Base-by-base conservation (phyloP, 164 flowering plant species). In the Pachysandra terminalis region DNA sequence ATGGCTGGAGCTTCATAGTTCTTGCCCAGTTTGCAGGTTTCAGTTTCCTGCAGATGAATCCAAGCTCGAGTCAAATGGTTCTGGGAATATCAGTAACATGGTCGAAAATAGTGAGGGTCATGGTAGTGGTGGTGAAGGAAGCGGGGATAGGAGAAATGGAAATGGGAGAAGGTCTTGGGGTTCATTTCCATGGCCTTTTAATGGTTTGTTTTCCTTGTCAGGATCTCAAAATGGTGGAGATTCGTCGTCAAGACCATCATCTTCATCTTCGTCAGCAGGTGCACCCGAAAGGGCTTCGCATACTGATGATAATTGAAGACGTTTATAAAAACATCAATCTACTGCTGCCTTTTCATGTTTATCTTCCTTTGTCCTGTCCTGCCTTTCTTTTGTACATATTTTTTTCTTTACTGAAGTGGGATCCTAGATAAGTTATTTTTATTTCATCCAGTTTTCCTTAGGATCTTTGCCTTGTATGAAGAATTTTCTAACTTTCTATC, bases 1-100 rank as follows among this genome's bases (percentile, higher is more conserved):
- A 6, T 90, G 98, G 98, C 79, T 93, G 53, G 90, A 89, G 70
- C 87, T 90, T 73, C 98, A 93, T 71, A 85, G 98, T 65, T 87
- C 98, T 14, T 93, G 96, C 55, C 97, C 97, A 4, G 87, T 93
- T 57, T 93, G 98, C 68, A 82, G 98, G 78, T 78, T 63, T 80
- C 93, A 87, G 73, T 62, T 93, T 61, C 96, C 96, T 12, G 70
- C 80, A 1, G 90, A 85, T 66, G 96, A 81, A 64, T 68, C 87
- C 32, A 87, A 85, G 69, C 74, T 45, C 53, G 81, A 76, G 49
- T 56, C 78, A 25, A 79, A 76, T 59, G 79, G 70, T 25, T 71
- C 81, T 35, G 67, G 75, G 40, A 78, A 60, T 69, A 63, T 28
- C 51, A 56, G 62, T 48, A 65, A 21, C 37, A 68, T 66, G 24